Evolutionary conservation across 1,284 basidiomycete species (phyloP).

Genomic region (Cutaneotrichosporon spelunceum): DNA sequence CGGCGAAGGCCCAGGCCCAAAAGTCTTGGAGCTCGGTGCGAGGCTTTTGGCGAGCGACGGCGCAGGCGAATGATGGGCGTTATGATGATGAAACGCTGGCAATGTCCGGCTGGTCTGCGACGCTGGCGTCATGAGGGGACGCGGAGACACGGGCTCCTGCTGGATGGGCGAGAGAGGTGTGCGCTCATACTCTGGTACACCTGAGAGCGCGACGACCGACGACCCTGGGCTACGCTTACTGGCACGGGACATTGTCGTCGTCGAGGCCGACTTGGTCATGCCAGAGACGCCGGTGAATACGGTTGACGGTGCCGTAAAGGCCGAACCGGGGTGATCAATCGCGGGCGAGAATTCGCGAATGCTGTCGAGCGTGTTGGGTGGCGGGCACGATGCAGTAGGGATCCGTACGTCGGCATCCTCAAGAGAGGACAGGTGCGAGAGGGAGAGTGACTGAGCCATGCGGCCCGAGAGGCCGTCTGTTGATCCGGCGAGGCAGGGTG

Average conservation of each 20-base stretch:
- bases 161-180: constrained; percentile 5
- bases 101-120: neutral
- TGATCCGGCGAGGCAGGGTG: neutral
- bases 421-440: neutral
- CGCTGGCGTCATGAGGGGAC: neutral
- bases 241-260: neutral
- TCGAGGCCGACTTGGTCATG: constrained; percentile 1
- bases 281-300: neutral
- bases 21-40: constrained; percentile 1
- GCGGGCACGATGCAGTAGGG: neutral
- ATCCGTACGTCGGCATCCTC: neutral
- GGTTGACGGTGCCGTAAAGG: neutral
- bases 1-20: constrained; percentile 4
- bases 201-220: neutral
- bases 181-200: constrained; percentile 7
- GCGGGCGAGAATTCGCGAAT: neutral
- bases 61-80: neutral
- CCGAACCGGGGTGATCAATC: neutral
- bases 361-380: neutral
- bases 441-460: neutral
- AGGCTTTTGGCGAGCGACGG: constrained; percentile 2
- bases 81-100: neutral
- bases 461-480: neutral
- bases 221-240: neutral
- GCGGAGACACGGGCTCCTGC: constrained; percentile 7